Evolutionary conservation across 345 rosid species (phyloP).

Genomic region (Salix viminalis): DNA sequence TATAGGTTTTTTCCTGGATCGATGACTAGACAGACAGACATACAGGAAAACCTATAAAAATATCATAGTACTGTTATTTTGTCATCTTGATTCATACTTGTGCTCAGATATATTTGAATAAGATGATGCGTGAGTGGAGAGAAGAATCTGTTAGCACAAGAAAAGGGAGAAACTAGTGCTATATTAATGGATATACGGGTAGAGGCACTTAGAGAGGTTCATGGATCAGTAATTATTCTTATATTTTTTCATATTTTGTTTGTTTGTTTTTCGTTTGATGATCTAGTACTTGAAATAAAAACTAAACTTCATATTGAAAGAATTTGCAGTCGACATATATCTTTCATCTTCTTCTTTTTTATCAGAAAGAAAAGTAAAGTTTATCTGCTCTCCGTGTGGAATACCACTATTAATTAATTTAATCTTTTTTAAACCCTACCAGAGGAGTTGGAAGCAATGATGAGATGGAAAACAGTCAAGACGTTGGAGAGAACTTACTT

Average conservation of each 20-base stretch:
- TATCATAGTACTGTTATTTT: background rate
- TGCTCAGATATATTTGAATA: background rate
- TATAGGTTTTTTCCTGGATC: background rate
- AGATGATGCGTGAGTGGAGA: slow-evolving; percentile 2
- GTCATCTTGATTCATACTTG: background rate
- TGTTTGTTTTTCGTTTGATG: background rate
- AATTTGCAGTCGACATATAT: background rate
- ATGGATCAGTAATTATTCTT: background rate
- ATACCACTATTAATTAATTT: background rate
- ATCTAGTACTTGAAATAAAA: background rate
- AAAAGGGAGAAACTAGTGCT: background rate
- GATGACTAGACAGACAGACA: background rate
- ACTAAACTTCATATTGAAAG: background rate
- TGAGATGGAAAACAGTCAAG: slow-evolving; percentile 35
- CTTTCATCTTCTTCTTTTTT: background rate
- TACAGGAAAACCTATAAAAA: background rate
- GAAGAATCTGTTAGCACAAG: slow-evolving; percentile 12
- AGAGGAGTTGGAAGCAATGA: slow-evolving; percentile 46
- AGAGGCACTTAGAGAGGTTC: background rate
- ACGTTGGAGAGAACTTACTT: slow-evolving; percentile 48
- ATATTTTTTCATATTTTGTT: background rate
- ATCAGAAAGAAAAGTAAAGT: background rate
- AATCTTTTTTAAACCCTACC: slow-evolving; percentile 5
- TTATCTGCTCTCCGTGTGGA: background rate
- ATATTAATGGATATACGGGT: background rate